phyloP scores from a whole-genome alignment of 352 stramenopile species.

The Phytopythium helicoides region DNA sequence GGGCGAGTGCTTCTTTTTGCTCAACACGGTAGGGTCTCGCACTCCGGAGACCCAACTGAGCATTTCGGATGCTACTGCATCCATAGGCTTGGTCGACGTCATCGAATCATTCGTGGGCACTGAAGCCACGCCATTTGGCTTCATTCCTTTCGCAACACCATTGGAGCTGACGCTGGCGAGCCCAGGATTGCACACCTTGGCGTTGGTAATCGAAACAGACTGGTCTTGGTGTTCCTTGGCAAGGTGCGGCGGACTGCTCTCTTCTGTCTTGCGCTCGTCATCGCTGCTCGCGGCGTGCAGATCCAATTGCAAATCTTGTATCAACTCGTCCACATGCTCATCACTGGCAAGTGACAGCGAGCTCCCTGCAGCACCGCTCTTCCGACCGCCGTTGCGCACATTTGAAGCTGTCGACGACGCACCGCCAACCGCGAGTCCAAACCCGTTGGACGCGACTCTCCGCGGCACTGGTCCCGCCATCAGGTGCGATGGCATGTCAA shows the following conservation, averaged over 20 bases:
- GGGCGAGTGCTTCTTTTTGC: constrained; percentile 49
- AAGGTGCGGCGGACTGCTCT: constrained; percentile 40
- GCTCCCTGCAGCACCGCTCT: constrained; percentile 1
- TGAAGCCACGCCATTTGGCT: background rate
- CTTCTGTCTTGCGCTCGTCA: constrained; percentile 54
- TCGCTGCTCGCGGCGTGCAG: constrained; percentile 13
- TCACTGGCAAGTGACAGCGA: constrained; percentile 29
- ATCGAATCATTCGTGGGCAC: background rate
- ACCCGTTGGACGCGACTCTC: background rate
- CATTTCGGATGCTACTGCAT: constrained; percentile 45
- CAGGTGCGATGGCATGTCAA: constrained; percentile 33
- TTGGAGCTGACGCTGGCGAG: too few relatives aligned
- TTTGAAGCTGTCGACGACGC: background rate
- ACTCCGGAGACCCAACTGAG: constrained; percentile 52
- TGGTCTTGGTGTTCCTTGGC: constrained; percentile 8
- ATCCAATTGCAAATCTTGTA: constrained; percentile 50
- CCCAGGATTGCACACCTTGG: background rate
- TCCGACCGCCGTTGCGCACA: too few relatives aligned
- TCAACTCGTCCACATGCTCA: constrained; percentile 38
- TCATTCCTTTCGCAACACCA: background rate
- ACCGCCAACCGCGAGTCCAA: too few relatives aligned
- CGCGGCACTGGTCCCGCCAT: constrained; percentile 13
- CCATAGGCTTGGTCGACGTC: background rate
- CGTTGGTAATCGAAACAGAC: constrained; percentile 4
- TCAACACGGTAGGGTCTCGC: constrained; percentile 52